Base-by-base conservation (phyloP, 2,329 filamentous ascomycete species). In the Samsoniella hepiali region DNA sequence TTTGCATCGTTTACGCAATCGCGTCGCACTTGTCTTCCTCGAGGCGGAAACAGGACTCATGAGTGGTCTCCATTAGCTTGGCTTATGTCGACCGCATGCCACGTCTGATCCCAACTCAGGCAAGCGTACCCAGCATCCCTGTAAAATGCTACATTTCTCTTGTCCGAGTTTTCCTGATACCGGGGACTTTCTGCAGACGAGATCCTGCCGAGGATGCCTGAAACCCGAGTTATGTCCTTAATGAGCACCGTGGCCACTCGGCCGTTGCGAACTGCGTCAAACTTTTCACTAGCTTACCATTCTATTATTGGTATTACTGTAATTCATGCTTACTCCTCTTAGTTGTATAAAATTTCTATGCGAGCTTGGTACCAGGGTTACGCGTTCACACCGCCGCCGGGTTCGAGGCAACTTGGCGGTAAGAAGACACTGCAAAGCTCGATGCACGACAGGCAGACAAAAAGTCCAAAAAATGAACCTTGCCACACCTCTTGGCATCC, bases 171-270 rank as follows among this genome's bases (percentile, higher is more conserved):
- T n/a, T 42, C 31, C 3, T 6, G 49, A 36, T 4, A 31, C 22
- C 22, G 32, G n/a, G n/a, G 9, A 10, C 22, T 7, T 9, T 22
- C 17, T 54, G 31, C 29, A 34, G 29, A 45, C 54, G 17, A 38
- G 50, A 54, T 44, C 49, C 51, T 55, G 32, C 32, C 22, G 15
- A 53, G 34, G 22, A 22, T 47, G n/a, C 15, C n/a, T 32, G 51
- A 62, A 62, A 22, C n/a, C 59, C 59, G 59, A 62, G 31, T 49
- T 62, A 56, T 50, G 59, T 62, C 59, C 59, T 56, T 22, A n/a
- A n/a, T 9, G 11, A 4, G 5, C 5, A 3, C 13, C 4, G 36
- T 15, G 22, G 45, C 8, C 8, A n/a, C 6, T 42, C 10, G 17
- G 36, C 57, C 8, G 44, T 10, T 34, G 13, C 29, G 22, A 34